Conservation (phyloP, 306 rosid species). For the Alnus rubra region DNA sequence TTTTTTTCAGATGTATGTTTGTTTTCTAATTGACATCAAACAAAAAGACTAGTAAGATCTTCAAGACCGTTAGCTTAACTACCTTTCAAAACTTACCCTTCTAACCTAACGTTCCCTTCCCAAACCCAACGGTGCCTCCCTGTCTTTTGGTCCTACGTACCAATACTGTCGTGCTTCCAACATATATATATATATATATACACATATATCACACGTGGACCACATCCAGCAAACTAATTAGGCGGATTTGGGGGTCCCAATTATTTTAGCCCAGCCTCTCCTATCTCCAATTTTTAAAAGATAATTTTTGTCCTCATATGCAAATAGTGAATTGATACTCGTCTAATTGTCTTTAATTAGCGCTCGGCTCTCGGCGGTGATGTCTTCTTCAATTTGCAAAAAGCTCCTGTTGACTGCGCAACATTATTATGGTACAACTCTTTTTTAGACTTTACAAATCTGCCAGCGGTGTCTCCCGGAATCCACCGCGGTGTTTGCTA, state of each 20-base stretch:
- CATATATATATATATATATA: too few relatives aligned
- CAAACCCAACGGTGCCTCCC: neutral
- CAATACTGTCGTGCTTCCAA: neutral
- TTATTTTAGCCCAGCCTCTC: neutral
- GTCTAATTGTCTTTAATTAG: too few relatives aligned
- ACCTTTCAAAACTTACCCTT: conserved; percentile 45
- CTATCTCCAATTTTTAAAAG: neutral
- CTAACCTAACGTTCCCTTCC: conserved; percentile 47
- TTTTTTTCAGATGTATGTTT: neutral
- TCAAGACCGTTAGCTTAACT: conserved; percentile 38
- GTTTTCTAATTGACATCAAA: neutral
- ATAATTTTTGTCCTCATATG: neutral
- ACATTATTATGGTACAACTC: too few relatives aligned
- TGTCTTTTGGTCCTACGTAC: conserved; percentile 5
- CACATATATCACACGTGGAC: neutral
- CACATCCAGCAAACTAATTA: neutral
- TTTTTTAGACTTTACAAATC: too few relatives aligned
- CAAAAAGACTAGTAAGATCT: neutral
- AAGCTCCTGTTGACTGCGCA: too few relatives aligned
- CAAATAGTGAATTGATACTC: neutral
- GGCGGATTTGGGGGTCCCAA: neutral
- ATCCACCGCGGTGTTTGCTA: too few relatives aligned
- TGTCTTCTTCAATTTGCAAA: too few relatives aligned
- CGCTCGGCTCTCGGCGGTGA: too few relatives aligned
- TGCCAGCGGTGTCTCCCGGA: too few relatives aligned